Percentiles rank a stretch among this genome's conserved stretches.
Conservation (phyloP, 352 stramenopile genomes). For the Phytophthora vignae region DNA sequence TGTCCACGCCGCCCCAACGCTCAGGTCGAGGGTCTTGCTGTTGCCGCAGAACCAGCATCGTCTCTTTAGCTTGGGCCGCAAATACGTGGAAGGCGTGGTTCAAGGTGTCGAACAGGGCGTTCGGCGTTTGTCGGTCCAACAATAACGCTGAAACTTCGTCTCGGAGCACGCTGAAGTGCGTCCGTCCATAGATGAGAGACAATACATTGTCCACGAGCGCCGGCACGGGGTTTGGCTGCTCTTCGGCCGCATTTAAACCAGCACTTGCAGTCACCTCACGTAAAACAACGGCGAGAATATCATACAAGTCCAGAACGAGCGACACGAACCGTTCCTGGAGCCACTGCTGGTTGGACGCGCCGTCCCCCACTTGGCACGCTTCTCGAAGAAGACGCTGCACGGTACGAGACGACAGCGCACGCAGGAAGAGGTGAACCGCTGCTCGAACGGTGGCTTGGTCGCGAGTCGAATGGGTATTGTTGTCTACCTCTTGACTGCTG, state of each 20-base stretch:
- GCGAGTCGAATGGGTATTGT: neutral
- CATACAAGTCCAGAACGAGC: slow-evolving; percentile 31
- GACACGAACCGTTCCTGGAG: slow-evolving; percentile 19
- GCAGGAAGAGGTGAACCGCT: slow-evolving; percentile 26
- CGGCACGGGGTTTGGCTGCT: slow-evolving; percentile 1
- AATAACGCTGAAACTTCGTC: slow-evolving; percentile 10
- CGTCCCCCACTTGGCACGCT: neutral
- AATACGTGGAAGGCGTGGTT: slow-evolving; percentile 16
- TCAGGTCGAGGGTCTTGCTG: neutral
- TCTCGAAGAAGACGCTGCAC: slow-evolving; percentile 14
- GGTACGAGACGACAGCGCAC: slow-evolving; percentile 8
- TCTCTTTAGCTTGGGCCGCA: slow-evolving; percentile 8
- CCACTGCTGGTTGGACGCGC: neutral
- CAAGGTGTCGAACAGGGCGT: slow-evolving; percentile 10
- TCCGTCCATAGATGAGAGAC: slow-evolving; percentile 30
- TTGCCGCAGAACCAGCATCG: neutral
- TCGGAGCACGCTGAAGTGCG: slow-evolving; percentile 15
- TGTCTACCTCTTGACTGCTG: neutral
- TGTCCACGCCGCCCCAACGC: neutral
- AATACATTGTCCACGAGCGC: slow-evolving; percentile 43
- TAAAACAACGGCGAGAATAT: slow-evolving; percentile 16
- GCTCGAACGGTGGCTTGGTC: slow-evolving; percentile 1
- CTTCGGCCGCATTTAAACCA: neutral
- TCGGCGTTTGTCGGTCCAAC: slow-evolving; percentile 2
- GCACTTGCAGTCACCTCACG: slow-evolving; percentile 1